Percentiles rank a stretch among this genome's conserved stretches.
Evolutionary conservation across 2,329 filamentous ascomycete species (phyloP).

Genomic region (Colletotrichum aenigma): DNA sequence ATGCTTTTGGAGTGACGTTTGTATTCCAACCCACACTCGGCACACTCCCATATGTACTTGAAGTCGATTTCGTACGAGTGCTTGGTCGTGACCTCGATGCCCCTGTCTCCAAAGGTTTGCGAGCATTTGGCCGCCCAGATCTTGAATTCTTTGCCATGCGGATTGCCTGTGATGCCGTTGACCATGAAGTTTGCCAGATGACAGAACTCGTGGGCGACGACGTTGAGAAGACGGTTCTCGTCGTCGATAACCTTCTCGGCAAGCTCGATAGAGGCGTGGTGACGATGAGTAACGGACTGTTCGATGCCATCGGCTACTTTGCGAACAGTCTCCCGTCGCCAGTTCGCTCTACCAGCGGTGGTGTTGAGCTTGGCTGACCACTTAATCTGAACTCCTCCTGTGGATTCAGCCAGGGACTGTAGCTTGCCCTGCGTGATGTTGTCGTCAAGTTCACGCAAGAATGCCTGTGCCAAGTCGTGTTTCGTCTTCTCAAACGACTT

Average conservation of each 20-base stretch:
- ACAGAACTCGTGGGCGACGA: slow-evolving; percentile 96
- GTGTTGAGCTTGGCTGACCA: slow-evolving; percentile 83
- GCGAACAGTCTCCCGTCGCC: slow-evolving; percentile 64
- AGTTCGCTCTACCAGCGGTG: slow-evolving; percentile 78
- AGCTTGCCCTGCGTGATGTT: slow-evolving; percentile 67
- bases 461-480: slow-evolving; percentile 64
- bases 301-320: slow-evolving; percentile 27
- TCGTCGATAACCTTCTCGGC: slow-evolving; percentile 87
- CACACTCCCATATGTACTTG: slow-evolving; percentile 88
- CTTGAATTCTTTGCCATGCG: slow-evolving; percentile 87
- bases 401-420: slow-evolving; percentile 58
- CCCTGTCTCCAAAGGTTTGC: slow-evolving; percentile 60
- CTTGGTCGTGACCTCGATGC: slow-evolving; percentile 84
- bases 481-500: slow-evolving; percentile 69
- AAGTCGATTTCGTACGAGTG: slow-evolving; percentile 90
- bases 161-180: slow-evolving; percentile 72
- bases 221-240: slow-evolving; percentile 80
- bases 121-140: slow-evolving; percentile 66
- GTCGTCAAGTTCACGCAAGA: slow-evolving; percentile 72
- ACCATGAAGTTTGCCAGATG: slow-evolving; percentile 94
- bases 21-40: slow-evolving; percentile 71
- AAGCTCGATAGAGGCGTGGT: slow-evolving; percentile 84
- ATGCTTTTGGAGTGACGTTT: slow-evolving; percentile 88
- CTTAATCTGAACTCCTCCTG: slow-evolving; percentile 72
- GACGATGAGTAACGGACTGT: slow-evolving; percentile 38